A percentile compares a stretch with the other conserved stretches of the same genome.
Evolutionary conservation across 2,329 filamentous ascomycete species (phyloP).

Genomic region (Periconia digitata): DNA sequence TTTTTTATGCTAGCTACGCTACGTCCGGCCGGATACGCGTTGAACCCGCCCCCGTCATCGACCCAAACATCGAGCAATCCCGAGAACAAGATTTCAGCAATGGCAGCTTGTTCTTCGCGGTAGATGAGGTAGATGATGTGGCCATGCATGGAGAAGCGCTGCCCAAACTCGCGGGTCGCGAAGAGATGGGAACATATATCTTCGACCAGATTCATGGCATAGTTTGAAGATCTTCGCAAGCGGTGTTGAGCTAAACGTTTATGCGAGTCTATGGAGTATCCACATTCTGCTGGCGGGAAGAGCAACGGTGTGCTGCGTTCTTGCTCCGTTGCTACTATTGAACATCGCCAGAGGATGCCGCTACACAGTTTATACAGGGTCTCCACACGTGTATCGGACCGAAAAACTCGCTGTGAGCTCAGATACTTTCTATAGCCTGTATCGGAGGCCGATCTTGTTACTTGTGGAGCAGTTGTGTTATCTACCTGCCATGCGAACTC

Average conservation of each 20-base stretch:
- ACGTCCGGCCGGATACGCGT: conserved; percentile 28
- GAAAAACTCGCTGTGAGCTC: conserved; percentile 10
- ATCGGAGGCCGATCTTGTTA: conserved; percentile 5
- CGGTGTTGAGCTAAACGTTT: conserved; percentile 26
- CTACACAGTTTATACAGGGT: conserved; percentile 20
- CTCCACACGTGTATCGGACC: conserved; percentile 16
- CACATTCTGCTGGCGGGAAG: conserved; percentile 27
- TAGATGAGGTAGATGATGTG: conserved; percentile 33
- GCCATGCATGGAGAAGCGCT: conserved; percentile 28
- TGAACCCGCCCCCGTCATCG: conserved; percentile 29
- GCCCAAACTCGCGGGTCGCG: background rate
- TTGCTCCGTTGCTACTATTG: conserved; percentile 12
- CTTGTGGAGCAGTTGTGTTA: conserved; percentile 14
- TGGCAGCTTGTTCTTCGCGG: conserved; percentile 18
- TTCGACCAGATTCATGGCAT: conserved; percentile 34
- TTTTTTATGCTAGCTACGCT: conserved; percentile 23
- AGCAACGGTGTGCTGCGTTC: conserved; percentile 16
- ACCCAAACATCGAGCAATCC: conserved; percentile 31
- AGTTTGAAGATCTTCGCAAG: conserved; percentile 23
- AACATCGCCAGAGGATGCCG: conserved; percentile 16
- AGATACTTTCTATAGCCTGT: conserved; percentile 29
- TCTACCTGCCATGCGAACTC: conserved; percentile 21
- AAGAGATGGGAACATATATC: conserved; percentile 26
- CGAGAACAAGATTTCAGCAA: conserved; percentile 35
- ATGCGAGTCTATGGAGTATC: conserved; percentile 25